These are phyloP conservation scores for Parastagonospora avenae DNA, from an alignment of 2,329 filamentous ascomycete species.

Conservation along the genomic window DNA sequence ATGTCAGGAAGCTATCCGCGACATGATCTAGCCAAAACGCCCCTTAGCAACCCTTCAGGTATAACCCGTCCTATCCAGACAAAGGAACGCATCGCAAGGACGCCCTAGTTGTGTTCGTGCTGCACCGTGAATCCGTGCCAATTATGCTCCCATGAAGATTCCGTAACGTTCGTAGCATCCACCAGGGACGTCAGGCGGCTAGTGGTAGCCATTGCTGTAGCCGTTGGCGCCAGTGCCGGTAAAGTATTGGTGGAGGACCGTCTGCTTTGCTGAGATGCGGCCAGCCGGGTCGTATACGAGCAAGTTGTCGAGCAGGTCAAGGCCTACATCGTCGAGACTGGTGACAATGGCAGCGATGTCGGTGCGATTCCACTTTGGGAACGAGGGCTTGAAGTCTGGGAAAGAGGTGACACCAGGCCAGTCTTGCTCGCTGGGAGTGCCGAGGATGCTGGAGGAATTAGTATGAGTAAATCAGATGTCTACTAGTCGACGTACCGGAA, in stretches of 20 bases:
- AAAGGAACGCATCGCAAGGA: constrained; percentile 19
- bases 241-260: constrained; percentile 85
- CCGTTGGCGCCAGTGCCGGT: constrained; percentile 50
- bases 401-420: constrained; percentile 96
- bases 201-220: constrained; percentile 50
- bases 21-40: constrained; percentile 28
- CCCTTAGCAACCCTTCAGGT: constrained; percentile 19
- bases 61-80: constrained; percentile 22
- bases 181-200: constrained; percentile 18
- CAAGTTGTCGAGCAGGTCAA: constrained; percentile 71
- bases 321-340: constrained; percentile 72
- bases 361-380: constrained; percentile 87
- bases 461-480: not conserved
- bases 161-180: constrained; percentile 39
- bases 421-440: constrained; percentile 78
- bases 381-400: constrained; percentile 89
- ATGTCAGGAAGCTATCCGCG: constrained; percentile 4
- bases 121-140: constrained; percentile 13
- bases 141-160: constrained; percentile 25
- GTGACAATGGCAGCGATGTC: constrained; percentile 68
- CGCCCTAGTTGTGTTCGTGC: not conserved
- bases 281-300: constrained; percentile 86
- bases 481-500: constrained; percentile 68
- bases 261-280: constrained; percentile 87
- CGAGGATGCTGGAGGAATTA: constrained; percentile 60